Evolutionary conservation across 441 rosid genomes (phyloP).

Genomic region (Sinapis alba): DNA sequence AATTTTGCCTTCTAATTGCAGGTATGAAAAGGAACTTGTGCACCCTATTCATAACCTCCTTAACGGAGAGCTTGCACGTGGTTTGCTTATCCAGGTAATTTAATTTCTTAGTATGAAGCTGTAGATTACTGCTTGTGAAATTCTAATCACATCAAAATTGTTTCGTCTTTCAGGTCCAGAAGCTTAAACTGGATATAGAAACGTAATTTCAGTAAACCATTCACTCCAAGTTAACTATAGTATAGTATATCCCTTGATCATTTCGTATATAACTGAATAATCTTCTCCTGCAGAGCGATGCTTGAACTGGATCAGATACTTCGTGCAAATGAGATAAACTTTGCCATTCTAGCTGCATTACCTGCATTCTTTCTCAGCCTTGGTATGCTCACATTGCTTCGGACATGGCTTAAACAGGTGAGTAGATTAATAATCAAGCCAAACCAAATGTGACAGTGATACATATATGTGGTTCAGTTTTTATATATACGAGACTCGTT

Average conservation of each 20-base stretch:
- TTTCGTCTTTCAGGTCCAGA: constrained; percentile 78
- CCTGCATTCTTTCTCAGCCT: constrained; percentile 87
- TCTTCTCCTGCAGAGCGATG: constrained; percentile 73
- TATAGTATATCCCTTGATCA: constrained; percentile 21
- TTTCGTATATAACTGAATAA: constrained; percentile 32
- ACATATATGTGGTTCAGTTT: constrained; percentile 14
- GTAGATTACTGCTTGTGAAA: constrained; percentile 24
- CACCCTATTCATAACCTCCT: constrained; percentile 93
- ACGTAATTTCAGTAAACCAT: constrained; percentile 60
- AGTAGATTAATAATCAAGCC: constrained; percentile 11
- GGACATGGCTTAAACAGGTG: constrained; percentile 85
- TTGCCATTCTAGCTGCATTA: constrained; percentile 92
- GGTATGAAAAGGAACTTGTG: constrained; percentile 87
- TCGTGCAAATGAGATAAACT: constrained; percentile 97
- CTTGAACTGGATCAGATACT: constrained; percentile 97
- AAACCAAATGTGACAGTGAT: constrained; percentile 18
- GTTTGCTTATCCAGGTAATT: constrained; percentile 90
- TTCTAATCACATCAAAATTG: constrained; percentile 28
- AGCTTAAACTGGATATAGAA: constrained; percentile 92
- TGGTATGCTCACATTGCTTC: constrained; percentile 59
- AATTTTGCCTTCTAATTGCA: constrained; percentile 36
- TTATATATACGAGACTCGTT: constrained; percentile 1
- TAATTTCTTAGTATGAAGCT: constrained; percentile 22
- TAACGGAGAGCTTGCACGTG: constrained; percentile 96
- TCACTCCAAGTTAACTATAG: constrained; percentile 20